Evolutionary conservation across 441 rosid species (phyloP).

Genomic region (Erodium moschatum): DNA sequence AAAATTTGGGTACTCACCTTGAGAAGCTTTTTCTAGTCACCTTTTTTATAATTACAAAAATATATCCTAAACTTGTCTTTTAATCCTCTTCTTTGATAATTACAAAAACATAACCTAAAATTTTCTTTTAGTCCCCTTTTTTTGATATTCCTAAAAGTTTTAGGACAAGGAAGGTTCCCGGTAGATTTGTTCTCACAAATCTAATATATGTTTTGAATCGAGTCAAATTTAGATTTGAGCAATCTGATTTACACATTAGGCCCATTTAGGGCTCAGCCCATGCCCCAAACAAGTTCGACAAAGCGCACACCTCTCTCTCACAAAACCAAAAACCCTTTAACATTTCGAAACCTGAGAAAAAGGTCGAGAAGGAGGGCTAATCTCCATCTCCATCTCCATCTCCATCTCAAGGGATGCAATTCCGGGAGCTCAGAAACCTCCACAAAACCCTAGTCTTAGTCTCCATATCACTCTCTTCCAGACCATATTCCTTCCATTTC

Average conservation of each 20-base stretch:
- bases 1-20: too few relatives aligned
- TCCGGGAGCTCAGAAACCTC: not conserved
- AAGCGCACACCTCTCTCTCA: not conserved
- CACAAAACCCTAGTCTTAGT: not conserved
- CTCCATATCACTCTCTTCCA: not conserved
- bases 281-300: not conserved
- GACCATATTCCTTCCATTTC: not conserved
- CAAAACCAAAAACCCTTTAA: not conserved
- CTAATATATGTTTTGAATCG: too few relatives aligned
- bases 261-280: not conserved
- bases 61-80: too few relatives aligned
- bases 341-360: not conserved
- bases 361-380: not conserved
- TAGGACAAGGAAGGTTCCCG: too few relatives aligned
- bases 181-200: too few relatives aligned
- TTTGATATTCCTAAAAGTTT: too few relatives aligned
- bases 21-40: too few relatives aligned
- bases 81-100: too few relatives aligned
- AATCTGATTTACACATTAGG: not conserved
- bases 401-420: conserved; percentile 2
- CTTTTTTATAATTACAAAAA: too few relatives aligned
- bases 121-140: too few relatives aligned
- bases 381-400: not conserved
- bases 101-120: too few relatives aligned
- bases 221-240: too few relatives aligned